Evolutionary conservation across 495 filamentous ascomycete species (phyloP).

Genomic region (Oleoguttula mirabilis): DNA sequence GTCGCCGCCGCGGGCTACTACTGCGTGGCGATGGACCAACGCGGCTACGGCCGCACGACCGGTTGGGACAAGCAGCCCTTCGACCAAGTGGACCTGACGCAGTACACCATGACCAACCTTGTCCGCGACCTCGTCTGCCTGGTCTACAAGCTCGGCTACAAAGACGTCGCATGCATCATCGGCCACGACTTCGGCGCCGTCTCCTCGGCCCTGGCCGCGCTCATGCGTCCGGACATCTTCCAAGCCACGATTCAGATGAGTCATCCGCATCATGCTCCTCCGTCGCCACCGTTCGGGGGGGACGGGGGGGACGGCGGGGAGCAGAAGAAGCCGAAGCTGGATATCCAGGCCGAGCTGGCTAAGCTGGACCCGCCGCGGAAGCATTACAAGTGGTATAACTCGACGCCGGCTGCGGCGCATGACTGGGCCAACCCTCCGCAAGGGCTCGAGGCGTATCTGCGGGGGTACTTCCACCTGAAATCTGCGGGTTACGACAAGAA

Average conservation of each 20-base stretch:
- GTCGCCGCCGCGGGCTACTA: conserved; percentile 47
- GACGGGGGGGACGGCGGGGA: conserved; percentile 25
- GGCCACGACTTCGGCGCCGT: conserved; percentile 59
- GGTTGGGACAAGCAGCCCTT: conserved; percentile 45
- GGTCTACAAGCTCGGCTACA: conserved; percentile 48
- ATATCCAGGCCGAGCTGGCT: conserved; percentile 46
- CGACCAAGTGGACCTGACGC: conserved; percentile 41
- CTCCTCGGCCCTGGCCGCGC: conserved; percentile 44
- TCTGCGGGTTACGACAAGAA: conserved; percentile 48
- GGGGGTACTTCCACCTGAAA: conserved; percentile 59
- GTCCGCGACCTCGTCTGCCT: conserved; percentile 52
- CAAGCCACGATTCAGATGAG: conserved; percentile 41
- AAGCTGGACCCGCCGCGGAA: conserved; percentile 42
- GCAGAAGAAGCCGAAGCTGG: conserved; percentile 19
- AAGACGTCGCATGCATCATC: conserved; percentile 45
- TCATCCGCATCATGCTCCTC: conserved; percentile 43
- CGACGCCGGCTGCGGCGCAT: conserved; percentile 38
- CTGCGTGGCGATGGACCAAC: conserved; percentile 55
- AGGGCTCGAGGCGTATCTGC: conserved; percentile 45
- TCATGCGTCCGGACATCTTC: conserved; percentile 56
- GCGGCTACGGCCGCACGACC: conserved; percentile 55
- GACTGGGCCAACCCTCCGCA: conserved; percentile 47
- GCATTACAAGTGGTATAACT: conserved; percentile 63
- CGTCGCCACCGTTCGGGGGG: conserved; percentile 37
- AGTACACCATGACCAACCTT: conserved; percentile 46